Evolutionary conservation across 768 basidiomycete species (phyloP).

Genomic region (Postia placenta): DNA sequence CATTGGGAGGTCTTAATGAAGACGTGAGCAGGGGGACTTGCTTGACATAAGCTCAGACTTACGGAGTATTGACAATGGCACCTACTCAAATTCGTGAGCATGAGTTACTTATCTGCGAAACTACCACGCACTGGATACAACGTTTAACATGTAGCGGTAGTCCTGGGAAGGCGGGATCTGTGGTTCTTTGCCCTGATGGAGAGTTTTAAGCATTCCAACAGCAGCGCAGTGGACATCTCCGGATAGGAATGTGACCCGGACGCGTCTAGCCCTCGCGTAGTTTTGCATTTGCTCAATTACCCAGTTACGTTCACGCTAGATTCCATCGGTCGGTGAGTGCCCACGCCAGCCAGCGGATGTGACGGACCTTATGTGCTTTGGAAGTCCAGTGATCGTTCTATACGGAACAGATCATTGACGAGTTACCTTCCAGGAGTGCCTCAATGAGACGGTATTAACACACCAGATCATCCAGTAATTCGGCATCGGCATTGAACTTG

Average conservation of each 20-base stretch:
- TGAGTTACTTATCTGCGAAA: background rate
- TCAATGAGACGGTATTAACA: constrained; percentile 12
- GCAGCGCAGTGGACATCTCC: constrained; percentile 95
- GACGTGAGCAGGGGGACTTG: background rate
- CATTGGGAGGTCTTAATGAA: constrained; percentile 45
- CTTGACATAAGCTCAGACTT: constrained; percentile 27
- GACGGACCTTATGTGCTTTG: constrained; percentile 61
- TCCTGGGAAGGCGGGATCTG: constrained; percentile 54
- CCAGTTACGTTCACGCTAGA: constrained; percentile 86
- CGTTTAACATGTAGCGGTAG: constrained; percentile 86
- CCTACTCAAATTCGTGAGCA: constrained; percentile 29
- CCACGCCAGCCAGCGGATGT: constrained; percentile 2
- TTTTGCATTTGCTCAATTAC: constrained; percentile 75
- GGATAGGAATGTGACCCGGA: constrained; percentile 80
- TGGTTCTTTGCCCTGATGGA: constrained; percentile 40
- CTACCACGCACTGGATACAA: constrained; percentile 60
- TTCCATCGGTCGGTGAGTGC: too few species aligned
- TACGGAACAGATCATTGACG: background rate
- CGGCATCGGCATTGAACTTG: constrained; percentile 88
- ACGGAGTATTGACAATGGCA: constrained; percentile 97
- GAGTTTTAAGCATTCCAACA: constrained; percentile 71
- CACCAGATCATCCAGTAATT: constrained; percentile 89
- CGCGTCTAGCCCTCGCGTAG: constrained; percentile 52
- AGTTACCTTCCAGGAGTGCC: background rate
- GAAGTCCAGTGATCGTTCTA: constrained; percentile 94